A percentile compares a stretch with the other conserved stretches of the same genome.
phyloP scores from a whole-genome alignment of 2,329 filamentous ascomycete genomes.

The Fusarium paranaense region DNA sequence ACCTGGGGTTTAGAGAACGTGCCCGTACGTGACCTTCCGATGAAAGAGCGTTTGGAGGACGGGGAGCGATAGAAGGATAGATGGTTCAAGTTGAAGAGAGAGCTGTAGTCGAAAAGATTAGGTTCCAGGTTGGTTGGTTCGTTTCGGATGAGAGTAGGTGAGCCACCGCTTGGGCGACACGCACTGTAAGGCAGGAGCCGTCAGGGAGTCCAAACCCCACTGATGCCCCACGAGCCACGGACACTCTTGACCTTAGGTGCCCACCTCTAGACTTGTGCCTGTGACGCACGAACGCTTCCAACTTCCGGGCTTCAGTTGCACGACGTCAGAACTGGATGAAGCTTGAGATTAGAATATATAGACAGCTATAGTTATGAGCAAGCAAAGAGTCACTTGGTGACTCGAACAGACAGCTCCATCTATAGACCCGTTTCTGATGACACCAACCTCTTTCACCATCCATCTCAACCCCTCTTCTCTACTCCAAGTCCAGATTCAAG shows the following conservation, averaged over 20 bases:
- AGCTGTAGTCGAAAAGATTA: slow-evolving; percentile 30
- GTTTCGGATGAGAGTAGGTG: slow-evolving; percentile 34
- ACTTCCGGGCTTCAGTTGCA: slow-evolving; percentile 5
- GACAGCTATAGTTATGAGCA: neutral
- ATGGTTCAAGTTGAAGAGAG: neutral
- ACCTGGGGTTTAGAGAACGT: neutral
- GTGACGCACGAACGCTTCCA: slow-evolving; percentile 28
- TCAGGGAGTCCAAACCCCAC: slow-evolving; percentile 26
- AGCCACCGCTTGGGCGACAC: slow-evolving; percentile 4
- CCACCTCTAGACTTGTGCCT: slow-evolving; percentile 16
- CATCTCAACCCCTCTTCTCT: neutral
- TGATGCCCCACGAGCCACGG: slow-evolving; percentile 31
- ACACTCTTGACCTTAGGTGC: neutral
- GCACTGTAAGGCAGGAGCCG: slow-evolving; percentile 34
- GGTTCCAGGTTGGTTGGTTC: slow-evolving; percentile 31
- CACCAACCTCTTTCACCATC: neutral
- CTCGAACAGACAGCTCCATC: neutral
- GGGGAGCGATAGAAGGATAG: neutral
- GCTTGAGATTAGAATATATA: neutral
- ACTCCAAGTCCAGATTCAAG: neutral
- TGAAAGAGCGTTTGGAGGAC: neutral
- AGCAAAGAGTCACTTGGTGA: neutral
- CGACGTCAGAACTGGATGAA: neutral
- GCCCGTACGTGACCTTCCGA: neutral
- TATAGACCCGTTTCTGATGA: neutral